Evolutionary conservation across 352 stramenopile genomes (phyloP), one percentile per base, ranked within the genome.

Genomic region (Globisporangium apiculatum): DNA sequence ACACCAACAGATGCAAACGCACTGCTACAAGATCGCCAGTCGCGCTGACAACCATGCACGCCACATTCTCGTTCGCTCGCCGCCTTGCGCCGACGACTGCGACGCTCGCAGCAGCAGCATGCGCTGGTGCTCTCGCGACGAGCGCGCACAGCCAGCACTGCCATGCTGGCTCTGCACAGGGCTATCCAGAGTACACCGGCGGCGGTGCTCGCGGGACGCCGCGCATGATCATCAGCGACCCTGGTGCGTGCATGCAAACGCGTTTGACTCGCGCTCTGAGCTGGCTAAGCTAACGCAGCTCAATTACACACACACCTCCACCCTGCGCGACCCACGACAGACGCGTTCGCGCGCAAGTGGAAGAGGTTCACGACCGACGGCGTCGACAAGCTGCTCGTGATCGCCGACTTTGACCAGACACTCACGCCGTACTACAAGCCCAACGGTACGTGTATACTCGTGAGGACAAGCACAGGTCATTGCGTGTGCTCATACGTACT

Each of bases 351-450:
- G 14, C 57, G 66, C 47, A 93, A 93, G 58, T 86, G 76, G 73
- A 85, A 87, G 53, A 89, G 86, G 50, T 89, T 93, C 52, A 67
- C 70, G 17, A 76, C 66, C 36, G 80, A 89, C 45, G 75, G 80
- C 41, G 57, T 87, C 9, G 69, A 83, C 56, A 76, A 85, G 57
- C 74, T 93, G 24, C 63, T 93, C 41, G 76, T 93, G 55, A 93
- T 93, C 56, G 69, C 83, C 3, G 83, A 93, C 60, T 93, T 93
- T 64, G 83, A 93, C 64, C 84, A 89, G 24, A 93, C 83, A 41
- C 68, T 93, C 53, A 91, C 83, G 41, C 76, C 79, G 8, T 78
- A 79, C 24, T 87, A 75, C 65, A 86, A 80, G 40, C 64, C 69
- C 24, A 71, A 66, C n/a, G 67, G 72, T 78, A 43, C 7, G 54